Conservation (phyloP, 129 eudicot species). For the Ambrosia trifida region DNA sequence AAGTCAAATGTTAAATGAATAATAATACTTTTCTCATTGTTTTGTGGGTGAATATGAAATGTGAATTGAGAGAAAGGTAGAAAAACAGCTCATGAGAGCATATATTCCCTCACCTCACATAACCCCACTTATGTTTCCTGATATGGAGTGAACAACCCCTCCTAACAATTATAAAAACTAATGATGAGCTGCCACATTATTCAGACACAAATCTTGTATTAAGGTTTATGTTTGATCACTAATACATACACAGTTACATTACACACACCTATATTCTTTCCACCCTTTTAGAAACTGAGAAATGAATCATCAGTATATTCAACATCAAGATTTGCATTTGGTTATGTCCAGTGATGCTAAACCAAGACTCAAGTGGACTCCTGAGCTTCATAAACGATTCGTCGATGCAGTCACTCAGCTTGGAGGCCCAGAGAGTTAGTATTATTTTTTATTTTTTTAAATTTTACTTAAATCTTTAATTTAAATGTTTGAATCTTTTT, state of each 20-base stretch:
- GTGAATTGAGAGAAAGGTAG: constrained; percentile 56
- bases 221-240: constrained; percentile 33
- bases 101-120: constrained; percentile 78
- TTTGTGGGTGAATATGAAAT: constrained; percentile 38
- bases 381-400: neutral
- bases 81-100: constrained; percentile 77
- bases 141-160: constrained; percentile 80
- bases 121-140: constrained; percentile 93
- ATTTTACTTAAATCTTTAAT: too few species aligned
- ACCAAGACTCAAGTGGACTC: constrained; percentile 90
- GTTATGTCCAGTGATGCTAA: constrained; percentile 89
- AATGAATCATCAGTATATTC: constrained; percentile 28
- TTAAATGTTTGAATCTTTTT: neutral
- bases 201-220: constrained; percentile 37
- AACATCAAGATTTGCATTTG: constrained; percentile 57
- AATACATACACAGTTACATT: constrained; percentile 21
- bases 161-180: constrained; percentile 49
- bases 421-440: neutral
- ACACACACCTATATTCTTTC: constrained; percentile 10
- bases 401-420: neutral
- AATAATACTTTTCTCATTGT: constrained; percentile 16
- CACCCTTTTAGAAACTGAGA: too few species aligned
- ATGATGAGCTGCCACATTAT: constrained; percentile 39
- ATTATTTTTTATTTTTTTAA: too few species aligned
- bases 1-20: constrained; percentile 75